Conservation (phyloP, 2,329 filamentous ascomycete species). For the Thelonectria blattea region DNA sequence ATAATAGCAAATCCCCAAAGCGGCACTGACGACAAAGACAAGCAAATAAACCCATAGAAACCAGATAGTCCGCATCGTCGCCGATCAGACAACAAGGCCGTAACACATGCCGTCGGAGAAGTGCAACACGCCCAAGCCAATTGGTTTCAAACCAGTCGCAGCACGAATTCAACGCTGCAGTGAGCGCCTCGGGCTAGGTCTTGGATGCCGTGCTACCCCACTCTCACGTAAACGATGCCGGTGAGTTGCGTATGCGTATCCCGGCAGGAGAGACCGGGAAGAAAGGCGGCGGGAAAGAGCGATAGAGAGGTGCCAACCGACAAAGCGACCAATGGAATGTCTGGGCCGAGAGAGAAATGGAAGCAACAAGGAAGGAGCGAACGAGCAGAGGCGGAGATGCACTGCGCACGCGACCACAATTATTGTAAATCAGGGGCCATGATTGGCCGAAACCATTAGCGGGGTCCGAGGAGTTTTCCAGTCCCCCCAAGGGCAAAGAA, state of each 20-base stretch:
- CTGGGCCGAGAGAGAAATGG: not conserved
- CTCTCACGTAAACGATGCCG: not conserved
- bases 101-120: not conserved
- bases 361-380: not conserved
- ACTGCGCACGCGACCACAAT: slow-evolving; percentile 23
- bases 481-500: slow-evolving; percentile 7
- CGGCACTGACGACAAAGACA: not conserved
- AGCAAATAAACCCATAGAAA: not conserved
- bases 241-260: not conserved
- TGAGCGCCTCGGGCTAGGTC: not conserved
- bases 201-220: not conserved
- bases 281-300: not conserved
- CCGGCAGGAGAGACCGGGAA: not conserved
- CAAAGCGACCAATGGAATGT: too few relatives aligned
- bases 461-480: slow-evolving; percentile 18
- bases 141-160: not conserved
- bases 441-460: slow-evolving; percentile 33
- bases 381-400: slow-evolving; percentile 1
- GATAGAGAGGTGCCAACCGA: not conserved
- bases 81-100: not conserved
- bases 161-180: too few relatives aligned
- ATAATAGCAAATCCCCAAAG: not conserved
- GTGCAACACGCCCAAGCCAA: not conserved
- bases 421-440: slow-evolving; percentile 37
- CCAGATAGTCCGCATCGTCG: not conserved